Evolutionary conservation across 1,284 basidiomycete genomes (phyloP), one percentile per base, ranked within the genome.

Genomic region (Termitomyces sp.): DNA sequence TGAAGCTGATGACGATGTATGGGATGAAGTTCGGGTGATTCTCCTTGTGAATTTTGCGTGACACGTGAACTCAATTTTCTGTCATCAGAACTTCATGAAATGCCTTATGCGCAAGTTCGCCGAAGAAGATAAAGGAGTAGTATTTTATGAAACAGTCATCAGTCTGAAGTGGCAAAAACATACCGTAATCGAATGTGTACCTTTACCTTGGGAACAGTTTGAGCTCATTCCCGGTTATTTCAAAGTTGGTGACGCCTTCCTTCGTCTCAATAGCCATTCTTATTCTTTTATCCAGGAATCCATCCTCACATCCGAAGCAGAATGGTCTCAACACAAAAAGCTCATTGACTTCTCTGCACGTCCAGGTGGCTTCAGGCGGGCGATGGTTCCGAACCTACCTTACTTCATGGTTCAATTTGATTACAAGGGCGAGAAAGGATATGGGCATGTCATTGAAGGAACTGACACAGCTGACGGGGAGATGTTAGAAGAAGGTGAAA

Each of bases 331-430:
- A 65, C 93, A 99, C 72, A 91, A 91, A 66, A 97, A 98, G 67
- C 74, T 98, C 46, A 97, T 99, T 58, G 89, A 96, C 65, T 99
- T 99, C 66, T 83, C 88, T 2, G 71, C 82, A 7, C 80, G 93
- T 1, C 90, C 92, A 0, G 93, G 93, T 19, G 93, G 93, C 3
- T 97, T 97, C 74, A 76, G 93, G 43, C 80, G 93, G 1, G 84
- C 90, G 34, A 90, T 99, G 85, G 96, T 99, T 5, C 86, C 95
- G 1, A 94, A 97, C 62, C 72, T 99, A 40, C 97, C 97, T 0
- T 99, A 99, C 72, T 99, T 99, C 66, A 95, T 95, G 88, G 90
- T 99, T 1, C 91, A 93, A 63, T 99, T 95, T 72, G 97, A 99
- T 71, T 82, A 99, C 72, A 95, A 93, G 64, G 95, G 96, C 28